Conservation (phyloP, 768 basidiomycete genomes). For the Kwoniella dejecticola region DNA sequence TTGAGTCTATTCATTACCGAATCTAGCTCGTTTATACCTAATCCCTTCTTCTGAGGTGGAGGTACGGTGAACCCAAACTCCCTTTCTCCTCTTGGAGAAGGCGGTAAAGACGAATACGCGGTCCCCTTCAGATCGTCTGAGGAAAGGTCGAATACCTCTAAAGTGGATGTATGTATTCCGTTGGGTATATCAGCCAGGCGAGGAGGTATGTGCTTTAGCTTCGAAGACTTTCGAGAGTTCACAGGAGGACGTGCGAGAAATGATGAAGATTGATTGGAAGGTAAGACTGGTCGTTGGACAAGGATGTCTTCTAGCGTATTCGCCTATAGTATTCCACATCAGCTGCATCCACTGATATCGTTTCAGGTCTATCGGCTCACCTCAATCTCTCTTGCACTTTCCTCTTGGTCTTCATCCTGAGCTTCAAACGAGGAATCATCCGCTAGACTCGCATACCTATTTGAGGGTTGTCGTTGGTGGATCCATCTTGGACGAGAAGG, state of each 20-base stretch:
- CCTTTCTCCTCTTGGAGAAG: constrained; percentile 38
- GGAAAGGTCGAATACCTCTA: constrained; percentile 29
- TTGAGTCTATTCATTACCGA: constrained; percentile 21
- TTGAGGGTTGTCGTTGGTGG: not conserved
- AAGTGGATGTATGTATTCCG: constrained; percentile 29
- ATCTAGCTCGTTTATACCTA: constrained; percentile 27
- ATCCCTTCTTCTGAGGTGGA: constrained; percentile 4
- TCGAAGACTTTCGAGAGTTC: not conserved
- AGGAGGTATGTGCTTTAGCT: not conserved
- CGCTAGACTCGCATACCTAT: not conserved
- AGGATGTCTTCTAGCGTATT: constrained; percentile 23
- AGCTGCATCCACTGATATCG: no score
- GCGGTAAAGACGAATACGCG: constrained; percentile 47
- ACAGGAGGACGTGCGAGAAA: constrained; percentile 2
- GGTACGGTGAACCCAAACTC: constrained; percentile 8
- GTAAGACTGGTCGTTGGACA: constrained; percentile 2
- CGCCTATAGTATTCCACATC: constrained; percentile 21
- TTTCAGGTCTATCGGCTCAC: constrained; percentile 2
- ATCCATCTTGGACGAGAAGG: constrained; percentile 16
- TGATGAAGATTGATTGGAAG: constrained; percentile 13
- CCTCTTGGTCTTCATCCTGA: constrained; percentile 10
- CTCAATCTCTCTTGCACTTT: constrained; percentile 16
- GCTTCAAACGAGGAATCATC: not conserved
- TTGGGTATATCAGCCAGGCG: not conserved
- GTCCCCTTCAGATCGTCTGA: constrained; percentile 18